Evolutionary conservation across 78 protist species (phyloP).

Genomic region (Chrysochromulina parva): DNA sequence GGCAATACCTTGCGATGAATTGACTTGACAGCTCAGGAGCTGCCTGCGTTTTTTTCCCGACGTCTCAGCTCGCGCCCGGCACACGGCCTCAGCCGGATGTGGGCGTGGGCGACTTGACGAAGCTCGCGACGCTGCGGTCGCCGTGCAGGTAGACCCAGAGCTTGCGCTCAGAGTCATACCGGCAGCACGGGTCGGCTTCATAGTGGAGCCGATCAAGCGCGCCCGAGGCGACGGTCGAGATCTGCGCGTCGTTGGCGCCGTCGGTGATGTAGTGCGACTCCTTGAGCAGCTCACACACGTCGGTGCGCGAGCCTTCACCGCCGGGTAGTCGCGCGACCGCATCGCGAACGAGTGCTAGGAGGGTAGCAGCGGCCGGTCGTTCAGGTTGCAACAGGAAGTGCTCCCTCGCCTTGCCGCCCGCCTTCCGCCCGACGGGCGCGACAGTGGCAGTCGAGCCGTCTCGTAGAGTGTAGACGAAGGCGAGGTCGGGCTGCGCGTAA

Average conservation of each 20-base stretch:
- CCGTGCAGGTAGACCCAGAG: neutral
- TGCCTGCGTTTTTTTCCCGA: too few relatives aligned
- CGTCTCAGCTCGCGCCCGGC: too few relatives aligned
- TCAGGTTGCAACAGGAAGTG: neutral
- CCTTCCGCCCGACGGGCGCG: neutral
- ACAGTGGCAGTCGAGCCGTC: neutral
- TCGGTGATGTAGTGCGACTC: neutral
- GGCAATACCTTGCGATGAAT: too few relatives aligned
- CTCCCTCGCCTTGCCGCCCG: neutral
- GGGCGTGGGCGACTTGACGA: too few relatives aligned
- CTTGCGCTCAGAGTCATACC: neutral
- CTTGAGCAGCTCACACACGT: slow-evolving; percentile 2
- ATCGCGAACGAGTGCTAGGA: neutral
- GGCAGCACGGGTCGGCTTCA: neutral
- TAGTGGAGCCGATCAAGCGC: neutral
- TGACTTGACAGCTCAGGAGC: too few relatives aligned
- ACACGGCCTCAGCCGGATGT: too few relatives aligned
- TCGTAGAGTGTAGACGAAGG: neutral
- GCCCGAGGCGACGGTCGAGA: neutral
- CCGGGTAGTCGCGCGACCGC: neutral
- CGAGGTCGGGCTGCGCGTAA: neutral
- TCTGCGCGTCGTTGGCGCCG: slow-evolving; percentile 10
- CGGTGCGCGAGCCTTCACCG: neutral
- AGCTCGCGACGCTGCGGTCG: neutral
- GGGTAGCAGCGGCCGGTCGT: neutral